Conservation (phyloP, 169 alveolate species). For the Plasmodium vivax region DNA sequence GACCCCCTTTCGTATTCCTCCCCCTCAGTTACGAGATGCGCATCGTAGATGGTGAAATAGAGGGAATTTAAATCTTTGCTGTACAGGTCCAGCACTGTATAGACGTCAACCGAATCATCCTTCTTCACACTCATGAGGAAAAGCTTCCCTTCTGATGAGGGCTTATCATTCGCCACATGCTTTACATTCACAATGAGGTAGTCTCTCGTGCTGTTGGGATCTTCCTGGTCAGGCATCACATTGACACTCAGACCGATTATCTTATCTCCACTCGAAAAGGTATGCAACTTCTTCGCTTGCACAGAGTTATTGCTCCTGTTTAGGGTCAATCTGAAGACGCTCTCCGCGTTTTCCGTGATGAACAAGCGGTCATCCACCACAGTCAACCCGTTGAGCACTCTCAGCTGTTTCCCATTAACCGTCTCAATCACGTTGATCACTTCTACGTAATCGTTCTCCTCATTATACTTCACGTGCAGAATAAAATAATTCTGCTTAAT, state of each 20-base stretch:
- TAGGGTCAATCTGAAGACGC: neutral
- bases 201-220: neutral
- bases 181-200: conserved; percentile 22
- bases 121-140: neutral
- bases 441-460: neutral
- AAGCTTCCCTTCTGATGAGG: conserved; percentile 36
- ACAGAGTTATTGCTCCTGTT: neutral
- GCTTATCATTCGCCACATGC: conserved; percentile 5
- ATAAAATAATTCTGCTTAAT: conserved; percentile 23
- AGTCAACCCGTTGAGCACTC: conserved; percentile 8
- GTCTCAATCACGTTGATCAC: conserved; percentile 20
- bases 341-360: conserved; percentile 42
- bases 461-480: conserved; percentile 22
- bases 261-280: conserved; percentile 19
- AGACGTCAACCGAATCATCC: neutral
- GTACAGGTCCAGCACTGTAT: conserved; percentile 3
- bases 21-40: conserved; percentile 8
- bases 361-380: neutral
- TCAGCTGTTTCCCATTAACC: neutral
- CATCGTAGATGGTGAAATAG: conserved; percentile 40
- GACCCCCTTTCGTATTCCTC: neutral
- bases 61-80: conserved; percentile 38
- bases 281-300: neutral
- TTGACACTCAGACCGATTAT: conserved; percentile 18
- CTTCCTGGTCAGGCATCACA: neutral